Percentiles rank a stretch among this genome's conserved stretches.
phyloP scores from a whole-genome alignment of 306 rosid species.

The Trichosanthes truncata region DNA sequence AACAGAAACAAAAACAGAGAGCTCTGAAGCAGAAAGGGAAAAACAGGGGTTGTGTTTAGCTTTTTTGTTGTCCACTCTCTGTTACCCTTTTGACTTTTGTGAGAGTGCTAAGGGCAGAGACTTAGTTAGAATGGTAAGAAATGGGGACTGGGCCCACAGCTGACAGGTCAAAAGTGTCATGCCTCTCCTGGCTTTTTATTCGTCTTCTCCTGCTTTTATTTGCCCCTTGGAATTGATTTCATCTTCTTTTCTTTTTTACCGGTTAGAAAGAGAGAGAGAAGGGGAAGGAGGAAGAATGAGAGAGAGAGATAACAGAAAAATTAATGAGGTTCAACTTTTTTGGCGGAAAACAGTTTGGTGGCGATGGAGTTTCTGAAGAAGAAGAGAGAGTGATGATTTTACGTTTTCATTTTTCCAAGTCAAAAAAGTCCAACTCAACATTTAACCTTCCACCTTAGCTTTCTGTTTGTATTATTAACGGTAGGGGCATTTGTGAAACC shows the following conservation, averaged over 20 bases:
- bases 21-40: background rate
- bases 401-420: too few relatives aligned
- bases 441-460: too few relatives aligned
- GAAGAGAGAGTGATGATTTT: too few relatives aligned
- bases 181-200: slow-evolving; percentile 19
- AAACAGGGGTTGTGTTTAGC: background rate
- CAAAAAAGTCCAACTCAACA: too few relatives aligned
- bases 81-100: background rate
- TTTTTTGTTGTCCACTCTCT: background rate
- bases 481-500: too few relatives aligned
- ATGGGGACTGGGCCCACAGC: slow-evolving; percentile 3
- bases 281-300: background rate
- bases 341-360: background rate
- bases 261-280: background rate
- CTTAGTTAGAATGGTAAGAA: slow-evolving; percentile 2
- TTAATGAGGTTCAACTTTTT: background rate
- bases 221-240: background rate
- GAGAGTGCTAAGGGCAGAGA: background rate
- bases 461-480: too few relatives aligned
- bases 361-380: too few relatives aligned
- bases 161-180: slow-evolving; percentile 48
- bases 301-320: background rate
- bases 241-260: background rate
- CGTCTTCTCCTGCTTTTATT: slow-evolving; percentile 3
- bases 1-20: background rate